Conservation (phyloP, 306 rosid species). For the Cucurbita ficifolia region DNA sequence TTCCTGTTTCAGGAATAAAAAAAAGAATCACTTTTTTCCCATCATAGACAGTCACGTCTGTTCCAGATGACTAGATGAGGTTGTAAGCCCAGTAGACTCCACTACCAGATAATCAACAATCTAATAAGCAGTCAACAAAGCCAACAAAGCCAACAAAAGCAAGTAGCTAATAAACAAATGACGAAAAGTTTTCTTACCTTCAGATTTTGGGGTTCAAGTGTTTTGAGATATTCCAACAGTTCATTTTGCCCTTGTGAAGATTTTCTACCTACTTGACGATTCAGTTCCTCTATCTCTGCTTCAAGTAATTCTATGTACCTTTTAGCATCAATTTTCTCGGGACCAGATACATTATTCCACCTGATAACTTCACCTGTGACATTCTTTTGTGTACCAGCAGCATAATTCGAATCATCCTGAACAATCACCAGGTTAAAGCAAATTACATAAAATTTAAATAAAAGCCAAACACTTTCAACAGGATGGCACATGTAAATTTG, state of each 20-base stretch:
- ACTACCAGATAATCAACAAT: neutral
- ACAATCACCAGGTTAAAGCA: slow-evolving; percentile 8
- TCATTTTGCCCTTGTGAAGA: slow-evolving; percentile 66
- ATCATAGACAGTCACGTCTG: neutral
- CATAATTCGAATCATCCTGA: slow-evolving; percentile 80
- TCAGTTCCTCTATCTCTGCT: slow-evolving; percentile 87
- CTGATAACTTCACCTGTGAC: slow-evolving; percentile 90
- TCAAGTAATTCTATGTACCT: slow-evolving; percentile 92
- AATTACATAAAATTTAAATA: neutral
- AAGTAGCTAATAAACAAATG: neutral
- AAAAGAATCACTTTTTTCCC: neutral
- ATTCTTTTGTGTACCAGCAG: slow-evolving; percentile 89
- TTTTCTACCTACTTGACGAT: slow-evolving; percentile 79
- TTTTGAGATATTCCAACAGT: slow-evolving; percentile 74
- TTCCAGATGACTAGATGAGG: neutral
- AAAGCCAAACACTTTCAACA: neutral
- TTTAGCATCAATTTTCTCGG: slow-evolving; percentile 78
- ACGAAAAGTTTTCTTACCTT: slow-evolving; percentile 33
- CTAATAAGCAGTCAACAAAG: neutral
- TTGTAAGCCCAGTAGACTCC: neutral
- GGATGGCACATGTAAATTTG: neutral
- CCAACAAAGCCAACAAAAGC: neutral
- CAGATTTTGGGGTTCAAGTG: slow-evolving; percentile 91
- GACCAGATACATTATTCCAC: slow-evolving; percentile 84
- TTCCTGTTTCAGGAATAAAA: neutral